Base-by-base conservation (phyloP, 495 filamentous ascomycete genomes). In the Paragyromitra xinjiangensis region DNA sequence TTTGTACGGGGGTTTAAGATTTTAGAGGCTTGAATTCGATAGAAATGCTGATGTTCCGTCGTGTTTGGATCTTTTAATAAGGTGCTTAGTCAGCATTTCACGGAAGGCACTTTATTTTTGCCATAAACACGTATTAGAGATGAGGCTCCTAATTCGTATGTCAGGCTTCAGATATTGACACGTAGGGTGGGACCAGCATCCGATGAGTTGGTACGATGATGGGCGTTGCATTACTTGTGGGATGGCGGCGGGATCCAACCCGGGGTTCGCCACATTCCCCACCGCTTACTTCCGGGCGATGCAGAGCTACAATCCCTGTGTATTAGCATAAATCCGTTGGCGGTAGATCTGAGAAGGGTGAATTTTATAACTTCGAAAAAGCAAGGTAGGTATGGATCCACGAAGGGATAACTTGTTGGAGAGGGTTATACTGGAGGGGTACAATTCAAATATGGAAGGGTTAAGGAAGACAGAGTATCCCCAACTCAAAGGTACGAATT, bases 401-500 rank as follows among this genome's bases (percentile, higher is more conserved):
- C 48, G 16, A 34, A 69, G 56, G 51, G 73, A 65, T 26, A 45
- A 6, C 24, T 50, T 78, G 8, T 24, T 78, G 48, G 29, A 79
- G 59, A 55, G 53, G 29, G 74, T 44, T 37, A 14, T 78, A 14
- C 26, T n/a, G 16, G 67, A 55, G 78, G 85, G 62, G 44, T 96
- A 97, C 84, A 91, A 91, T 73, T 82, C 83, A 39, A 84, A 87
- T 77, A 86, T 97, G 45, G 92, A 95, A 79, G 81, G 77, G 7
- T 87, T 97, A 67, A 88, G 94, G 73, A 83, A 87, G 26, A 80
- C 85, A 3, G 92, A 98, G 79, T 98, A 93, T 85, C 95, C 95
- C 40, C 90, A 93, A 87, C 86, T 97, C n/a, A 87, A 88, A 83
- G 91, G 94, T 93, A 85, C 50, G 79, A 14, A 51, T 48, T 24